Evolutionary conservation across 257 asterid species (phyloP), one percentile per base, ranked within the genome.

Genomic region (Przewalskia tangutica): DNA sequence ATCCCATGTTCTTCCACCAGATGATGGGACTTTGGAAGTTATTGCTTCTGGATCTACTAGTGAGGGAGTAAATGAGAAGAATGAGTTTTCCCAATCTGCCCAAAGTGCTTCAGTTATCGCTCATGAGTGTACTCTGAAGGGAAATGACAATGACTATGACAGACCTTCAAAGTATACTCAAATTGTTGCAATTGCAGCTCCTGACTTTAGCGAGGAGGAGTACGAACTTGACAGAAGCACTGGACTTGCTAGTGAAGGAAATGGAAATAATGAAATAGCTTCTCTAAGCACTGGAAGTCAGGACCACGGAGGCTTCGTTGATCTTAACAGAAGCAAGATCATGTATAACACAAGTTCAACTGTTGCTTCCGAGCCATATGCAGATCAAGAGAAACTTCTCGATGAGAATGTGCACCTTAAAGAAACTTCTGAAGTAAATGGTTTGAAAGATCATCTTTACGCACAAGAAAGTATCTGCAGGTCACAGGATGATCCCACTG

Each of bases 121-220:
- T 83, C 79, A 66, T 66, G 89, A 88, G 68, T 76, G 64, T 50
- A 82, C 85, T 51, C 75, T 80, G 79, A 85, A 80, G 48, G 90
- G 84, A 81, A 82, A 83, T 64, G 85, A 64, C 64, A 51, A n/a
- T n/a, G n/a, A n/a, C n/a, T n/a, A 36, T 46, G 83, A 64, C 82
- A 91, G 62, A 77, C 75, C 89, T 82, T 77, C 87, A 36, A 87
- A 64, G 80, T 85, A 84, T 85, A 84, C 91, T 76, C 90, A 81
- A 58, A 83, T 77, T 78, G 85, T 87, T 38, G 79, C 89, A 8
- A 70, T 91, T 83, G 82, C 83, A 77, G 92, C 93, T 87, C 97
- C 95, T 20, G 97, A 92, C 50, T 92, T 93, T 84, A 73, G 85
- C 50, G 68, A 76, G 17, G 94, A 90, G 80, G 93, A 88, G 66